Evolutionary conservation across 768 basidiomycete species (phyloP).

Genomic region (Crepidotus variabilis): DNA sequence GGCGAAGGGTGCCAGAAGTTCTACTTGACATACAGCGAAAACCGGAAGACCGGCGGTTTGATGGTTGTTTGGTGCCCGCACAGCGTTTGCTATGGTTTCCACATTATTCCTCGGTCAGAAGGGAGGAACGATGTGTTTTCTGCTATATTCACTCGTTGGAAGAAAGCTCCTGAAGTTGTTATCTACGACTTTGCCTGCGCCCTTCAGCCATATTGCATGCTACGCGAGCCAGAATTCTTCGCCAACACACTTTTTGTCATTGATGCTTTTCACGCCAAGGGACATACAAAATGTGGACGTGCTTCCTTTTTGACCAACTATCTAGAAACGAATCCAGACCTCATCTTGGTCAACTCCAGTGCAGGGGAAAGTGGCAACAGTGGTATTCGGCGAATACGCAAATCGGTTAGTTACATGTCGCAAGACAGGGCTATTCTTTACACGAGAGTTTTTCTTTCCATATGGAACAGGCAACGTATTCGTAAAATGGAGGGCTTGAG

Average conservation of each 20-base stretch:
- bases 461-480: constrained; percentile 17
- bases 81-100: constrained; percentile 29
- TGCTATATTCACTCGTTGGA: constrained; percentile 31
- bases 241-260: constrained; percentile 27
- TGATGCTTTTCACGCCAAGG: constrained; percentile 29
- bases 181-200: constrained; percentile 32
- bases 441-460: constrained; percentile 19
- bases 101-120: constrained; percentile 27
- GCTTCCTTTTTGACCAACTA: constrained; percentile 27
- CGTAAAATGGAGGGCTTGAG: constrained; percentile 4
- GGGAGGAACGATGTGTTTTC: constrained; percentile 37
- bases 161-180: constrained; percentile 21
- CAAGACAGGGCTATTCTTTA: constrained; percentile 24
- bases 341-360: constrained; percentile 27
- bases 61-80: constrained; percentile 31
- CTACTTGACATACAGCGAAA: constrained; percentile 23
- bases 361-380: constrained; percentile 33
- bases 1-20: constrained; percentile 23
- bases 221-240: constrained; percentile 24
- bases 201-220: constrained; percentile 29
- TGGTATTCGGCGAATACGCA: constrained; percentile 23
- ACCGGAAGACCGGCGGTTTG: constrained; percentile 22
- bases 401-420: constrained; percentile 28
- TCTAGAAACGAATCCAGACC: constrained; percentile 19
- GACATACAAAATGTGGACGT: constrained; percentile 28